These are phyloP conservation scores for Vigna hirtella DNA, from an alignment of 306 rosid genomes.

Conservation along the genomic window DNA sequence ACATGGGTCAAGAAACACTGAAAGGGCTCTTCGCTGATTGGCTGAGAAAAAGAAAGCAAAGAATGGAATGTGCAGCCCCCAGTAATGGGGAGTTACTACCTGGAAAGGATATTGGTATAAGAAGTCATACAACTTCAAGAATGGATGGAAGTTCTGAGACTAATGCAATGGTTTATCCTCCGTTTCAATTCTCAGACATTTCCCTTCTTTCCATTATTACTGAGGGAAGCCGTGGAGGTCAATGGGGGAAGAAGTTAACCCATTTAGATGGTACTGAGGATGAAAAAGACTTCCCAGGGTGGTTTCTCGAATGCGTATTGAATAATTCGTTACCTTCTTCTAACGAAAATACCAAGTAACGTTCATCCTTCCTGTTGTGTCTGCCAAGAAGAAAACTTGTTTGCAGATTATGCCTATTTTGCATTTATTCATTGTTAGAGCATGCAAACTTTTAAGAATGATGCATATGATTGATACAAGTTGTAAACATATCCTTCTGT, in stretches of 20 bases:
- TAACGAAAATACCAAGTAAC: constrained; percentile 92
- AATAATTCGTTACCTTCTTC: constrained; percentile 87
- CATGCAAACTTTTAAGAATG: no score
- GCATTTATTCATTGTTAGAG: no score
- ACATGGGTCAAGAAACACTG: constrained; percentile 93
- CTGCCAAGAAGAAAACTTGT: no score
- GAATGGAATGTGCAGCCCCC: constrained; percentile 67
- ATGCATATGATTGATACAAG: no score
- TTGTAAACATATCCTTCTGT: neutral
- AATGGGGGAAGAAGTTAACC: constrained; percentile 90
- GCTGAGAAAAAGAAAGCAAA: constrained; percentile 82
- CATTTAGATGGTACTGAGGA: constrained; percentile 92
- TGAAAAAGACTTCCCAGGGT: constrained; percentile 94
- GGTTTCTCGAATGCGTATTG: constrained; percentile 93
- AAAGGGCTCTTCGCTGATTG: constrained; percentile 95
- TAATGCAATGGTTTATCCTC: constrained; percentile 86
- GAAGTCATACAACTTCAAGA: constrained; percentile 76
- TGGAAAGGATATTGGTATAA: constrained; percentile 76
- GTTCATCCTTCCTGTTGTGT: neutral
- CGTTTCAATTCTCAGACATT: constrained; percentile 82
- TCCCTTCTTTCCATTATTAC: constrained; percentile 91
- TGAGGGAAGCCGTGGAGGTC: constrained; percentile 95
- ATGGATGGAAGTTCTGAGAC: constrained; percentile 76
- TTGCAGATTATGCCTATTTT: no score
- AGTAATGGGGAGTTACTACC: constrained; percentile 82